Conservation (phyloP, 2,329 filamentous ascomycete genomes). For the Cytospora schulzeri region DNA sequence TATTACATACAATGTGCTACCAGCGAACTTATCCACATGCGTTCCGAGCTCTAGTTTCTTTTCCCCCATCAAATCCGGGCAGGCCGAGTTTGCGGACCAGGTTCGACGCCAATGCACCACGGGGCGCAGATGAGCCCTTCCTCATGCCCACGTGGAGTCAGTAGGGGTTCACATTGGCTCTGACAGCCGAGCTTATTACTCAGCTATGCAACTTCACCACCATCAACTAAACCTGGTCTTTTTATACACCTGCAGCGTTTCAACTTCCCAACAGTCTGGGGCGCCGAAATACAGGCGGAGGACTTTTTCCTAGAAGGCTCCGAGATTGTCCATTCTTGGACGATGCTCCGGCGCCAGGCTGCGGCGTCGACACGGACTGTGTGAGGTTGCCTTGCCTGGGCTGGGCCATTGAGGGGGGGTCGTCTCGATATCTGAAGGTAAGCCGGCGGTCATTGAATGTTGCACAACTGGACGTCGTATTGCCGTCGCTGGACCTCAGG, state of each 20-base stretch:
- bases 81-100: background rate
- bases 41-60: background rate
- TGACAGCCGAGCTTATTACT: background rate
- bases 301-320: background rate
- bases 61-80: background rate
- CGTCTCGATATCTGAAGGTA: background rate
- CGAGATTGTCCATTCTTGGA: background rate
- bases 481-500: background rate
- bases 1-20: background rate
- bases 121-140: background rate
- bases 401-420: background rate
- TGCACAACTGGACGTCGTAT: background rate
- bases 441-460: background rate
- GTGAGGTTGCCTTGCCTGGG: background rate
- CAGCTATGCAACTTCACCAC: background rate
- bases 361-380: background rate
- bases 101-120: background rate
- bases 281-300: slow-evolving; percentile 6
- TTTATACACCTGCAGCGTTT: background rate
- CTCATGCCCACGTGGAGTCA: background rate
- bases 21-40: background rate
- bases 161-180: background rate
- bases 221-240: background rate
- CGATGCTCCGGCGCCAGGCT: background rate
- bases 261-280: slow-evolving; percentile 10